Evolutionary conservation across 2,329 filamentous ascomycete species (phyloP), one percentile per base, ranked within the genome.

Genomic region (Fusarium algeriense): DNA sequence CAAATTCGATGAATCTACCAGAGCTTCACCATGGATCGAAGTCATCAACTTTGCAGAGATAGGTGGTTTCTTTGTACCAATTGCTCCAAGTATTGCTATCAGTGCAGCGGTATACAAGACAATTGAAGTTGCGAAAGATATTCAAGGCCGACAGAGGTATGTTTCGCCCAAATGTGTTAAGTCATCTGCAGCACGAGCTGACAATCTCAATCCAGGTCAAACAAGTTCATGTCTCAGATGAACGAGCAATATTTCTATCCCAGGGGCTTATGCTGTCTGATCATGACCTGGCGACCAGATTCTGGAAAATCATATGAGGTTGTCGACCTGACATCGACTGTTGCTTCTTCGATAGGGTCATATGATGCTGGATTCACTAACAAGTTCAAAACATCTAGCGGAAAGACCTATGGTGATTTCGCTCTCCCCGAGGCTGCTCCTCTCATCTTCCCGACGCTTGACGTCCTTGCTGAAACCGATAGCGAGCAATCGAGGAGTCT

Each of bases 241-340:
- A 65, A 65, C 5, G 60, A 65, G 13, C 81, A 86, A 6, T 84
- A 89, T 64, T 91, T 91, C 76, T 83, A 82, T 49, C 88, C 89
- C 0, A 83, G 83, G 4, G 88, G 88, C 0, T 81, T 90, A 0
- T 87, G 85, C 15, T 78, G 75, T 6, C 43, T 81, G 23, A 81
- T 91, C 40, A 84, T 90, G 79, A 85, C 85, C 2, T 89, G 82
- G 79, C 85, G 85, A 55, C 84, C 85, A 1, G 81, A 83, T 6
- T 67, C 75, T 0, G 62, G 73, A 20, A 67, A 28, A 12, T 4
- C 43, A 6, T 73, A 78, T 19, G 74, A 78, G 30, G 61, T 41
- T 50, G 37, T 69, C 34, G 40, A 57, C n/a, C 4, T 56, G 77
- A 78, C 57, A 11, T 54, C 61, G 9, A 60, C 60, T 3, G 57